Percentiles rank a stretch among this genome's conserved stretches.
Conservation (phyloP, 129 eudicot species). For the Apium graveolens region DNA sequence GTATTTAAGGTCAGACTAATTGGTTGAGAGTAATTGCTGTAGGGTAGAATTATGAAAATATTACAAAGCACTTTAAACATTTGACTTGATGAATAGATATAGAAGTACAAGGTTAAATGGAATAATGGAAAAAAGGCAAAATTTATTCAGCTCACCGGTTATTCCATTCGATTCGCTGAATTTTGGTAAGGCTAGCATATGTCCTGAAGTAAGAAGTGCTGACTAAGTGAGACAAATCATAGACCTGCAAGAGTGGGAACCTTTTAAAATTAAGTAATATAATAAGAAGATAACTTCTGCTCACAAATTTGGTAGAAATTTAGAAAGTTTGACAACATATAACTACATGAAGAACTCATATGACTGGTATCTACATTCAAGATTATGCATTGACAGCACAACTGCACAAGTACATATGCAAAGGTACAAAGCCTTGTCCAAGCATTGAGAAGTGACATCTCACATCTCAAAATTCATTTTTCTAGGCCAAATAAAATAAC, state of each 20-base stretch:
- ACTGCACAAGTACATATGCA: not conserved
- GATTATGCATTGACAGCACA: not conserved
- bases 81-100: not conserved
- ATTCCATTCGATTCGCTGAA: slow-evolving; percentile 49
- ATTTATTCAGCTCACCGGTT: slow-evolving; percentile 30
- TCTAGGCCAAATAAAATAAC: not conserved
- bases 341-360: not conserved
- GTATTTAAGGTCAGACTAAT: not conserved
- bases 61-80: not conserved
- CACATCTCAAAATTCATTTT: not conserved
- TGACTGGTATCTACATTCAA: not conserved
- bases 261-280: not conserved
- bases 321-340: not conserved
- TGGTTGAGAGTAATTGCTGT: not conserved
- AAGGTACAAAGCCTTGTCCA: not conserved
- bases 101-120: not conserved
- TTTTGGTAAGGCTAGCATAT: slow-evolving; percentile 35
- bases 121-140: not conserved
- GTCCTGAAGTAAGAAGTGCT: slow-evolving; percentile 37
- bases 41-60: not conserved
- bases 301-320: not conserved
- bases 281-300: not conserved
- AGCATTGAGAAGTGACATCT: not conserved
- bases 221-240: slow-evolving; percentile 37
- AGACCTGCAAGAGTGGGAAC: slow-evolving; percentile 23